These are phyloP conservation scores for Entomortierella chlamydospora DNA, from an alignment of 192 early-diverging fungal genomes.

Conservation along the genomic window DNA sequence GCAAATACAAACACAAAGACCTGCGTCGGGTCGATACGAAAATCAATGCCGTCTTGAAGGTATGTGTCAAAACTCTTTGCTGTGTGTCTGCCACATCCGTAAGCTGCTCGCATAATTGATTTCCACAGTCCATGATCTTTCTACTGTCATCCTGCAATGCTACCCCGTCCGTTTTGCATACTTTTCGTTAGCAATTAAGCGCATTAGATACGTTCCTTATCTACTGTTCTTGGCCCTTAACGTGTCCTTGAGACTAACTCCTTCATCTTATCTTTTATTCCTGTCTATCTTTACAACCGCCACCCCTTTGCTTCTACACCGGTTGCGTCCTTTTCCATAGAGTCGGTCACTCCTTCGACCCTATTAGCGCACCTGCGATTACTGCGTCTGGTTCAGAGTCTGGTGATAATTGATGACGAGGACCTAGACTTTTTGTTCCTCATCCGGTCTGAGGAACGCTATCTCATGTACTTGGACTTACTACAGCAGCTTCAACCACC, in stretches of 20 bases:
- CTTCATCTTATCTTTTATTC: too few species aligned
- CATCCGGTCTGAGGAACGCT: conserved; percentile 66
- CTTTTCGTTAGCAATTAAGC: neutral
- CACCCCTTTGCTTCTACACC: too few species aligned
- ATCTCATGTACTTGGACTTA: conserved; percentile 61
- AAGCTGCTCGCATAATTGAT: neutral
- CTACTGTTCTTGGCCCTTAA: neutral
- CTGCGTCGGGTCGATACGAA: conserved; percentile 13
- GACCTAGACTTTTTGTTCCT: conserved; percentile 60
- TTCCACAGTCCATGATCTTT: neutral
- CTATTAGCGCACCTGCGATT: conserved; percentile 42
- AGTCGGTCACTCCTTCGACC: conserved; percentile 48
- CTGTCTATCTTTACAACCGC: neutral
- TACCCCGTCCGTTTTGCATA: neutral
- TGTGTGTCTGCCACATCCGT: neutral
- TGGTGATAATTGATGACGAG: conserved; percentile 47
- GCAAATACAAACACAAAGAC: neutral
- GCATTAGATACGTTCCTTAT: neutral
- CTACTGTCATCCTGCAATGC: neutral
- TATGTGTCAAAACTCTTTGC: too few species aligned
- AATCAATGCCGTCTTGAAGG: conserved; percentile 41
- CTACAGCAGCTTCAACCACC: conserved; percentile 53
- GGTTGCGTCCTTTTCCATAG: conserved; percentile 8
- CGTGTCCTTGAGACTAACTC: neutral
- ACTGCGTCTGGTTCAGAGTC: conserved; percentile 40